A percentile compares a stretch with the other conserved stretches of the same genome.
These are phyloP conservation scores for Xerocomus brunneocitrinus DNA, from an alignment of 768 basidiomycete genomes.

Conservation along the genomic window DNA sequence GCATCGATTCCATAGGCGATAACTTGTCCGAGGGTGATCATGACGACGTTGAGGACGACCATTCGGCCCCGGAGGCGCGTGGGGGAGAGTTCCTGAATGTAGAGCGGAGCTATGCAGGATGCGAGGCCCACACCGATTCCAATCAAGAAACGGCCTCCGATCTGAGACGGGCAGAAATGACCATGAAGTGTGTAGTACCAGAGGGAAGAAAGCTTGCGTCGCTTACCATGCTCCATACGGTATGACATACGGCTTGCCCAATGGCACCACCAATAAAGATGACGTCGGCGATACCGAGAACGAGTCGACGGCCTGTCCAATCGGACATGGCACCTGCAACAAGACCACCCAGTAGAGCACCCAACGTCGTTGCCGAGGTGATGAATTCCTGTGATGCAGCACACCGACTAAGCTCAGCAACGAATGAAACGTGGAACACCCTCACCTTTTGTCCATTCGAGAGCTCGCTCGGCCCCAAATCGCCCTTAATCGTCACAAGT, in stretches of 20 bases:
- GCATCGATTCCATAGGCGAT: constrained; percentile 73
- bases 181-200: background rate
- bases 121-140: constrained; percentile 73
- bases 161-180: constrained; percentile 31
- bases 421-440: too few relatives aligned
- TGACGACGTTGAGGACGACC: constrained; percentile 79
- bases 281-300: constrained; percentile 62
- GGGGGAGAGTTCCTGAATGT: constrained; percentile 80
- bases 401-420: background rate
- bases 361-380: constrained; percentile 73
- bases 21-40: constrained; percentile 79
- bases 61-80: constrained; percentile 69
- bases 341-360: constrained; percentile 72
- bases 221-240: constrained; percentile 65
- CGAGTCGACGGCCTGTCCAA: constrained; percentile 60
- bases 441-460: constrained; percentile 61
- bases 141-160: constrained; percentile 70
- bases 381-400: constrained; percentile 60
- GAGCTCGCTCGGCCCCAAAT: constrained; percentile 54
- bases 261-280: constrained; percentile 75
- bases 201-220: background rate
- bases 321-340: constrained; percentile 66
- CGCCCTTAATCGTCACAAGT: constrained; percentile 66
- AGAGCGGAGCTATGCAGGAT: constrained; percentile 73
- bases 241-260: constrained; percentile 63